Percentiles rank a stretch among this genome's conserved stretches.
Conservation (phyloP, 2,329 filamentous ascomycete genomes). For the Aspergillus terreus region DNA sequence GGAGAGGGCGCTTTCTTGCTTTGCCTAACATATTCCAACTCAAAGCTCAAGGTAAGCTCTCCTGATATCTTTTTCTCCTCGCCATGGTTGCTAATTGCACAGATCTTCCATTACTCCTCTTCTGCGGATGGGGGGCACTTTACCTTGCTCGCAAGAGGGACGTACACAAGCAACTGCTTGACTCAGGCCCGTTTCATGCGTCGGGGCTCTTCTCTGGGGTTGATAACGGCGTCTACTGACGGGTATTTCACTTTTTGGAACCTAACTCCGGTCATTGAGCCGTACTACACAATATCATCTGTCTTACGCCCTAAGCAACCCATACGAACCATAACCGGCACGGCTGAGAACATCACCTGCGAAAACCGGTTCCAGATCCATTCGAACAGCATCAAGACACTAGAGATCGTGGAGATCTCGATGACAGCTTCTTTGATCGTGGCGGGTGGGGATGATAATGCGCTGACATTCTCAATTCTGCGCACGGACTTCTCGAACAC, state of each 20-base stretch:
- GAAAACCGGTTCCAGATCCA: constrained; percentile 55
- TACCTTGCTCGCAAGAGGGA: constrained; percentile 49
- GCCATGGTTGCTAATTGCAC: neutral
- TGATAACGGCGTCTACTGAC: constrained; percentile 73
- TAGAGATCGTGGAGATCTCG: constrained; percentile 33
- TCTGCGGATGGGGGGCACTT: constrained; percentile 20
- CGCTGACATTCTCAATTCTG: constrained; percentile 58
- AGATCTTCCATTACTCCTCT: constrained; percentile 46
- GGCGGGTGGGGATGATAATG: constrained; percentile 87
- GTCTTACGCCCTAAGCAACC: constrained; percentile 15
- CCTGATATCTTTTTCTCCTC: neutral
- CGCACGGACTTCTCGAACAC: constrained; percentile 10
- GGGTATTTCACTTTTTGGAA: constrained; percentile 67
- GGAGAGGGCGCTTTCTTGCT: constrained; percentile 51
- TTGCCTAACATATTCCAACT: constrained; percentile 79
- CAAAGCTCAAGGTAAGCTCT: constrained; percentile 58
- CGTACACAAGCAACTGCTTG: constrained; percentile 70
- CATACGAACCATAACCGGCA: constrained; percentile 20
- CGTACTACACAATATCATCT: constrained; percentile 25
- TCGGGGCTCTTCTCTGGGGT: constrained; percentile 40
- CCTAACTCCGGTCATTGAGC: constrained; percentile 27
- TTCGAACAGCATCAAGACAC: constrained; percentile 72
- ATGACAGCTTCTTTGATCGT: constrained; percentile 51
- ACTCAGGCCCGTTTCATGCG: constrained; percentile 56
- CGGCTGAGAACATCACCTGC: constrained; percentile 28